Evolutionary conservation across 2,329 filamentous ascomycete species (phyloP), one percentile per base, ranked within the genome.

Genomic region (Torrubiella hemipterigena): DNA sequence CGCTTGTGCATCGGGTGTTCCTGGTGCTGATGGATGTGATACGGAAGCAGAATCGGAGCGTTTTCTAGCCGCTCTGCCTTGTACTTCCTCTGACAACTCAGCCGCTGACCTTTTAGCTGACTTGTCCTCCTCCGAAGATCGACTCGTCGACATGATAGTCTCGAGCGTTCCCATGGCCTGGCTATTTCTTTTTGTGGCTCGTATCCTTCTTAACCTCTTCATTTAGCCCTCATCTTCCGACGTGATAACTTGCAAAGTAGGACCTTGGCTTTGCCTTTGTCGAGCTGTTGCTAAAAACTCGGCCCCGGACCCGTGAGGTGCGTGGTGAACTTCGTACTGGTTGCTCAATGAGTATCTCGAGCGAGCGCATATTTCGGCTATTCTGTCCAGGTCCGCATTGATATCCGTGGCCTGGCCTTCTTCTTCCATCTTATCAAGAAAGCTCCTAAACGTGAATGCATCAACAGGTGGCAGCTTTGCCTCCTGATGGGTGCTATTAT

Each of bases 61-160:
- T 41, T 63, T 66, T 17, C 45, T 52, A 3, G 55, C 45, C 11
- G 59, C 55, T 31, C 68, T 61, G 17, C 65, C 69, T 24, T 64
- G 67, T 21, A 72, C 61, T 33, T 69, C 63, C 6, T 67, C 65
- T 1, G 66, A 63, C 17, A 77, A 55, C 34, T 73, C 69, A 2
- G 65, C 58, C 1, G 72, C 73, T 1, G 70, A 61, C 45, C 68
- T 74, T 50, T 72, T 75, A 41, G 65, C 70, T n/a, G 63, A 57
- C 41, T 63, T 67, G 25, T 75, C 73, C 39, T 77, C 73, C 16
- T 75, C 71, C 0, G 73, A 77, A 2, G 73, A 77, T 17, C 72
- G 64, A 37, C 73, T 77, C 1, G 70, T 74, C 16, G 71, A 77
- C 61, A 77, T 77, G 44, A 78, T 78, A 1, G 73, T 78, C 43